Evolutionary conservation across 179 eudicot genomes (phyloP), one percentile per base, ranked within the genome.

Genomic region (Spergularia azorica): DNA sequence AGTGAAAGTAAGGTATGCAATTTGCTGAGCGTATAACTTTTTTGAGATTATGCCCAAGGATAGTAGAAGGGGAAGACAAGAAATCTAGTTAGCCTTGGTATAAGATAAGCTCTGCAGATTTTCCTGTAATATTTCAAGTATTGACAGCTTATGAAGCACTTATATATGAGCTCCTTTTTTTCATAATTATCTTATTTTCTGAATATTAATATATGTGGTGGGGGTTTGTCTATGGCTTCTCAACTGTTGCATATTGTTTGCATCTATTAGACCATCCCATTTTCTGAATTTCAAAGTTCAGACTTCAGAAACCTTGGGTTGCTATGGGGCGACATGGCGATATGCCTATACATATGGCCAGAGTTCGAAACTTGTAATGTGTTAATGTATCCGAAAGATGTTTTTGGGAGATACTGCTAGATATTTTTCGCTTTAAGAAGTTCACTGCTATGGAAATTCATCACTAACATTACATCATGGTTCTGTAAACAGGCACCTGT

Each of bases 101-200:
- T 17, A 69, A 76, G 79, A 63, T 67, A 46, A 76, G 52, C 74
- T 76, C 67, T 43, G 26, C 32, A 76, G 79, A 76, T 76, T 50
- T 67, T n/a, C 74, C 50, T 76, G 73, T 76, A 46, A 62, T 61
- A 54, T 71, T 63, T 26, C 26, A 15, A 15, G 36, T 76, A 64
- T 76, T 58, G 65, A 67, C 79, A 67, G 66, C 72, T 58, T 59
- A 52, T 56, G 9, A 46, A 36, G 54, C 74, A 71, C 63, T 41
- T 12, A 43, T 73, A 52, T 59, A 59, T 73, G 13, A 61, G 16
- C 43, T 36, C 26, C 50, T 59, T 50, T 50, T 50, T 50, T 17
- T 59, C 15, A 55, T 11, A 1, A 55, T 55, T 55, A 15, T 36
- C 39, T 36, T 36, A 36, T 36, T 36, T 36, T 36, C 39, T 36